Base-by-base conservation (phyloP, 352 stramenopile species). In the Elongisporangium senticosum region DNA sequence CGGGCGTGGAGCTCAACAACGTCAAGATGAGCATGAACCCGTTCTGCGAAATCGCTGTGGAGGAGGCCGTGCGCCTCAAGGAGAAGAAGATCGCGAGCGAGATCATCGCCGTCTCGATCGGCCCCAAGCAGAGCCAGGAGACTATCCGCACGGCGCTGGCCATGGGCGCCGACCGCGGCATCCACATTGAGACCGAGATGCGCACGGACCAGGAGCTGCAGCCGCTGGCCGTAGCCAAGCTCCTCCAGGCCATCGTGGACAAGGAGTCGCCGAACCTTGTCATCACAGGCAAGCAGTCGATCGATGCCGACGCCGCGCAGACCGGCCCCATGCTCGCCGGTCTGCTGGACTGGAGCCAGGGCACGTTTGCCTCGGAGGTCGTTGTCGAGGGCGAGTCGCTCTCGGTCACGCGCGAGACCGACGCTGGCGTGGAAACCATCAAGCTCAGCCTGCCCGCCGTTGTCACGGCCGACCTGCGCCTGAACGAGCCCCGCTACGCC, bases 1-100 rank as follows among this genome's bases (percentile, higher is more conserved):
- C 86, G 67, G 91, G 90, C 53, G 96, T 99, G 23, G 96, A 99
- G 62, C 85, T 99, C 19, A 95, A 95, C 67, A 99, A 99, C 74
- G 96, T 99, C 43, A 99, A 99, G 83, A 99, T 99, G 96, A 97
- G 86, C 60, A 98, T 99, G 92, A 99, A 99, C 82, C 98, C 98
- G 21, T 99, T 99, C 80, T 99, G 98, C 72, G 97, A 98, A 69
- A 98, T 98, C 69, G 95, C 95, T 21, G 85, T 98, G 13, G 97
- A 99, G 79, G 97, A 99, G 71, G 97, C 96, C 24, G 96, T 99
- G 63, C 95, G 95, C 28, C 82, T 99, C 59, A 99, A 99, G 79
- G 96, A 99, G 78, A 93, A 97, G 74, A 99, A 99, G 75, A 59
- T 90, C 37, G 96, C 90, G 28, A 85, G 72, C 14, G 96, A 99